phyloP scores from a whole-genome alignment of 495 filamentous ascomycete genomes.

The Platismatia glauca region DNA sequence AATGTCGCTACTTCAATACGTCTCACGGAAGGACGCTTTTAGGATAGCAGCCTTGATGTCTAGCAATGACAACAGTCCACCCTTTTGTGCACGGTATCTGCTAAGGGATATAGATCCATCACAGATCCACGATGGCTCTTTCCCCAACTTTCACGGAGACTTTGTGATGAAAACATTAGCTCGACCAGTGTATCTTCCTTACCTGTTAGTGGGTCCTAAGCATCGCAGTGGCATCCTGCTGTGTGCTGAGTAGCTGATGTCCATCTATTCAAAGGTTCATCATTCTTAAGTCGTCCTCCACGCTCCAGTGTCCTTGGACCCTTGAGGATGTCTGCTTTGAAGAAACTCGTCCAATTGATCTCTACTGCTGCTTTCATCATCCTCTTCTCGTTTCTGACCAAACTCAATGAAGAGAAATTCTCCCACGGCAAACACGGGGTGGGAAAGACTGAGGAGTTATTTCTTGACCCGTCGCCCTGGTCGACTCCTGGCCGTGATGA shows the following conservation, averaged over 20 bases:
- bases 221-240: neutral
- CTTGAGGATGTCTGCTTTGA: neutral
- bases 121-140: neutral
- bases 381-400: conserved; percentile 1
- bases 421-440: neutral
- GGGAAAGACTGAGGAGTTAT: neutral
- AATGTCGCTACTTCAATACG: neutral
- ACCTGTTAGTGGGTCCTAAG: neutral
- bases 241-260: neutral
- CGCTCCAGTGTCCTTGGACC: neutral
- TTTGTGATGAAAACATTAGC: neutral
- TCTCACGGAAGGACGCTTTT: neutral
- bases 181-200: neutral
- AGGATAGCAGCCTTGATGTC: neutral
- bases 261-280: neutral
- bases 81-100: neutral
- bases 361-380: conserved; percentile 1
- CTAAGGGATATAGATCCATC: neutral
- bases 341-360: conserved; percentile 1
- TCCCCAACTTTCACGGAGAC: neutral
- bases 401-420: neutral
- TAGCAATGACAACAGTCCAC: neutral
- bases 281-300: neutral
- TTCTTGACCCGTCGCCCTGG: neutral
- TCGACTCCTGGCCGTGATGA: neutral